These are phyloP conservation scores for Rosa rugosa DNA, from an alignment of 306 rosid species.

Conservation along the genomic window DNA sequence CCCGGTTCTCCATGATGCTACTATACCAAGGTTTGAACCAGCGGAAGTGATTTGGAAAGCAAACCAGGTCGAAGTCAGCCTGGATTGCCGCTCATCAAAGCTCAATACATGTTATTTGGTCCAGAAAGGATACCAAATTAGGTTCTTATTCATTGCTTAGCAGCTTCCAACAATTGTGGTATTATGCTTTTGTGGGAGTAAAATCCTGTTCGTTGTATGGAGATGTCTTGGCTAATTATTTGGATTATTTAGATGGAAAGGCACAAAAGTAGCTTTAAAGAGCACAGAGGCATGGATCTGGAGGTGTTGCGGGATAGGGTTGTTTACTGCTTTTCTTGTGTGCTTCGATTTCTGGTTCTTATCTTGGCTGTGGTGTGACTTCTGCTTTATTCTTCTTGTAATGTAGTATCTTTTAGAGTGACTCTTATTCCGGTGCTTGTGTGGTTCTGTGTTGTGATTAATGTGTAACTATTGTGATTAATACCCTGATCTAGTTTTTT, in stretches of 20 bases:
- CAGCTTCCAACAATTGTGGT: background rate
- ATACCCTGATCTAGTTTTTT: background rate
- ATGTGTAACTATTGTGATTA: background rate
- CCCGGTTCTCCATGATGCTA: background rate
- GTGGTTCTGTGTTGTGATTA: background rate
- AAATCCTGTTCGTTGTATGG: background rate
- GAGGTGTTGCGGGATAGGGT: background rate
- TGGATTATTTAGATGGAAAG: background rate
- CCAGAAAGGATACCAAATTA: background rate
- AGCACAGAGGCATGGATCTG: background rate
- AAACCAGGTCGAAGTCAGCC: background rate
- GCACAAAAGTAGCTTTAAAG: background rate
- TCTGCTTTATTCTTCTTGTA: conserved; percentile 1
- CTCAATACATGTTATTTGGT: background rate
- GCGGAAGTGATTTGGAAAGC: background rate
- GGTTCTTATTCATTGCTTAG: background rate
- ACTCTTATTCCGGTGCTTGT: background rate
- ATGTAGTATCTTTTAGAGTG: background rate
- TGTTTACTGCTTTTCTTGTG: background rate
- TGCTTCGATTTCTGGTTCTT: background rate
- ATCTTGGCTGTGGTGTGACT: background rate
- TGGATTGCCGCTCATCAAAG: background rate
- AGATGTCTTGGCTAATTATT: background rate
- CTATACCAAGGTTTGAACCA: background rate
- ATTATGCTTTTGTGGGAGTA: background rate